phyloP scores from a whole-genome alignment of 345 rosid species.

The Firmiana major region DNA sequence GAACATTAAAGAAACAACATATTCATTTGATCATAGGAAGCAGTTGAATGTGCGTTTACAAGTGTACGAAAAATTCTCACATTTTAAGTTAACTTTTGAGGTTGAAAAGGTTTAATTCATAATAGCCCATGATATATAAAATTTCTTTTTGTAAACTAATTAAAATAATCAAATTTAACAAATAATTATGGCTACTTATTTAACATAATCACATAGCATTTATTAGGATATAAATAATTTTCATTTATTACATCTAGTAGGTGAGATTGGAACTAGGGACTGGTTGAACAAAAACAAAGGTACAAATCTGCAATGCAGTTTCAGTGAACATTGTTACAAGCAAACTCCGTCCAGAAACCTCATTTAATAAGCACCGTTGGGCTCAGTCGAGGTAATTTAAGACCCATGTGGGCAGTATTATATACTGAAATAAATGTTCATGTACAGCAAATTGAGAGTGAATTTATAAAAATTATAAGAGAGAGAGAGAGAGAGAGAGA shows the following conservation, averaged over 20 bases:
- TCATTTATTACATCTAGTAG: background rate
- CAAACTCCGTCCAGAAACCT: background rate
- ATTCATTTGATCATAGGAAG: no score
- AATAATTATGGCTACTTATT: background rate
- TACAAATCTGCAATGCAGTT: background rate
- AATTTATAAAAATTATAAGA: background rate
- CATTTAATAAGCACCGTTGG: constrained; percentile 2
- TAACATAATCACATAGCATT: background rate
- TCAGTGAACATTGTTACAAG: background rate
- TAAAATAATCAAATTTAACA: no score
- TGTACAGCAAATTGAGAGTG: background rate
- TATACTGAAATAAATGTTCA: background rate
- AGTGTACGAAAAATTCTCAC: no score
- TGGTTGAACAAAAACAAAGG: background rate
- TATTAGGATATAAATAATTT: background rate
- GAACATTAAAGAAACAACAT: no score
- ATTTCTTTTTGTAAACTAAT: no score
- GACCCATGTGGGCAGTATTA: background rate
- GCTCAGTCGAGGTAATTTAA: background rate
- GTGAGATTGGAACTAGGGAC: background rate
- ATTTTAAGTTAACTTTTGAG: no score
- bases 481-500: background rate
- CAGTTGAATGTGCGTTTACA: no score
- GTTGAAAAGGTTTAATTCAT: no score
- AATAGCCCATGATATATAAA: no score